Percentiles rank a stretch among this genome's conserved stretches.
Evolutionary conservation across 805 yeast genomes (phyloP).

Genomic region (Sungouiella thailandica): DNA sequence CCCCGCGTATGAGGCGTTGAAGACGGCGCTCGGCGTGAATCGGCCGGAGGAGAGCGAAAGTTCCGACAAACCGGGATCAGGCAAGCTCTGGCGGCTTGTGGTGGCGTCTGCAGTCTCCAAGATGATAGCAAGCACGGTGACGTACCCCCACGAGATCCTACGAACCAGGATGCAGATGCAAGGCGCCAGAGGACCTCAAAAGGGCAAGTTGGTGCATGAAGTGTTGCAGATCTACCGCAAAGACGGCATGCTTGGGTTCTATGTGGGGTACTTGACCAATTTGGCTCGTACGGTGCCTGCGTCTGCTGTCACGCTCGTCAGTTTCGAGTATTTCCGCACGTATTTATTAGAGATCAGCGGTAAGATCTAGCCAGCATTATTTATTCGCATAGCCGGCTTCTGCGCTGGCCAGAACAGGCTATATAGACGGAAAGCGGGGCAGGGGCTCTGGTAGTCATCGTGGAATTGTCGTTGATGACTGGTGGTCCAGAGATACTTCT

Average conservation of each 20-base stretch:
- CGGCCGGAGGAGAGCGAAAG: no score
- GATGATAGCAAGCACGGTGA: slow-evolving; percentile 80
- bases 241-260: slow-evolving; percentile 81
- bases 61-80: slow-evolving; percentile 6
- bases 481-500: no score
- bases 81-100: slow-evolving; percentile 27
- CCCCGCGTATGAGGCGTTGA: slow-evolving; percentile 85
- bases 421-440: no score
- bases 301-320: slow-evolving; percentile 88
- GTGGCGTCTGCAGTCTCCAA: slow-evolving; percentile 76
- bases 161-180: slow-evolving; percentile 86
- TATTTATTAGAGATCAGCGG: slow-evolving; percentile 39
- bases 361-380: slow-evolving; percentile 6
- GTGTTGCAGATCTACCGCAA: slow-evolving; percentile 42
- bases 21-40: slow-evolving; percentile 25
- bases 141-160: slow-evolving; percentile 94
- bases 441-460: no score
- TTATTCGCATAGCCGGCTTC: background rate
- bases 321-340: slow-evolving; percentile 76
- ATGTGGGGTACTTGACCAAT: slow-evolving; percentile 84
- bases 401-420: no score
- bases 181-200: slow-evolving; percentile 17
- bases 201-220: slow-evolving; percentile 23
- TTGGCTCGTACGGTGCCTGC: slow-evolving; percentile 91
- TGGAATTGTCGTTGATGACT: no score